Conservation (phyloP, 2,329 filamentous ascomycete genomes). For the Clarireedia homoeocarpa region DNA sequence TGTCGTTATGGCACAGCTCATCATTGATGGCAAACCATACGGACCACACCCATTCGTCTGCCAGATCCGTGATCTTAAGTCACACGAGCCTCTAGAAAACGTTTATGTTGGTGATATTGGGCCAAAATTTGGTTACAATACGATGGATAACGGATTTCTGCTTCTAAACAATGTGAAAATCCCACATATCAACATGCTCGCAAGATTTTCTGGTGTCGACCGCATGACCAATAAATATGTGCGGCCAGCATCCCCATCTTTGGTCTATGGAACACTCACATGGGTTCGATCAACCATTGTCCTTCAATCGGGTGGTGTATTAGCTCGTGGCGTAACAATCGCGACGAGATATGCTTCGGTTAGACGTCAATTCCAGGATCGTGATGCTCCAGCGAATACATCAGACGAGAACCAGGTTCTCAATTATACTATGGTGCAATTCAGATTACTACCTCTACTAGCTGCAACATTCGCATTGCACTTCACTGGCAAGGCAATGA, state of each 20-base stretch:
- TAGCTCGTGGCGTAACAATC: constrained; percentile 71
- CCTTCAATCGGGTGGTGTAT: constrained; percentile 60
- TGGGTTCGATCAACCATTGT: constrained; percentile 70
- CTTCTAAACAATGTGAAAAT: constrained; percentile 71
- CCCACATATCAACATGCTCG: constrained; percentile 66
- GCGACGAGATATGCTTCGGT: constrained; percentile 68
- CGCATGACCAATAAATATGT: constrained; percentile 60
- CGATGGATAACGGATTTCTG: constrained; percentile 76
- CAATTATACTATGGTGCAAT: constrained; percentile 76
- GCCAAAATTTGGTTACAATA: constrained; percentile 72
- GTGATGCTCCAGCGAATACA: constrained; percentile 51
- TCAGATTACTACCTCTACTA: constrained; percentile 62
- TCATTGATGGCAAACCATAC: constrained; percentile 58
- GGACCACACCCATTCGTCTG: constrained; percentile 75
- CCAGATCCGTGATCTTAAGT: constrained; percentile 62
- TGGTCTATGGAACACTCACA: constrained; percentile 70
- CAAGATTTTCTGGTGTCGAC: constrained; percentile 62
- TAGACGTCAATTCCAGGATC: constrained; percentile 70
- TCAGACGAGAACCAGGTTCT: constrained; percentile 65
- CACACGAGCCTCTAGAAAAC: constrained; percentile 60
- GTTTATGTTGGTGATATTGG: constrained; percentile 74
- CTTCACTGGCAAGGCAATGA: constrained; percentile 72
- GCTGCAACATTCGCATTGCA: constrained; percentile 71
- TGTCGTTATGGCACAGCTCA: constrained; percentile 71
- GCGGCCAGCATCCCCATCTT: constrained; percentile 55